These are phyloP conservation scores for Beta lomatogona DNA, from an alignment of 179 eudicot genomes.

Conservation along the genomic window DNA sequence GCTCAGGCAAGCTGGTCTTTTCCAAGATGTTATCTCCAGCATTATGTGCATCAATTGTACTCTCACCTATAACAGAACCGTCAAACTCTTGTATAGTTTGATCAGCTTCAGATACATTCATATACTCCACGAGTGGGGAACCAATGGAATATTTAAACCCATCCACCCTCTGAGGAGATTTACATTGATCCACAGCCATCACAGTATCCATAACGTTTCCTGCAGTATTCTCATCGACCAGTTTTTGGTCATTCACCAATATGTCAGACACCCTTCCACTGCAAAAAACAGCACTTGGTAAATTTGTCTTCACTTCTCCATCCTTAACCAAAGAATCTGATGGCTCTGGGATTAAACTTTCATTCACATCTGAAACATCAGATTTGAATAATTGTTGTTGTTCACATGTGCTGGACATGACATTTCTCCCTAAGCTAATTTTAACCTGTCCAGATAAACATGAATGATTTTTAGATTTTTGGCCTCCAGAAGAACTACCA, in stretches of 20 bases:
- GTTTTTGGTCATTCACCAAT: constrained; percentile 31
- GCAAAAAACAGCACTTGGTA: constrained; percentile 20
- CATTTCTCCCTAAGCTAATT: constrained; percentile 28
- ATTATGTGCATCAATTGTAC: constrained; percentile 35
- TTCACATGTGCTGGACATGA: constrained; percentile 21
- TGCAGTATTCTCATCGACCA: constrained; percentile 16
- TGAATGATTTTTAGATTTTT: background rate
- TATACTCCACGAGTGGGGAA: constrained; percentile 40
- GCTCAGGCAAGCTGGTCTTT: constrained; percentile 56
- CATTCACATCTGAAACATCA: constrained; percentile 32
- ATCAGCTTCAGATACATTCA: constrained; percentile 44
- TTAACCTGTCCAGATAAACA: constrained; percentile 36
- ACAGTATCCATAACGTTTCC: constrained; percentile 25
- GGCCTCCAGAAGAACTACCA: constrained; percentile 28
- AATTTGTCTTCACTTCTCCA: constrained; percentile 17
- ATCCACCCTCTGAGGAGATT: constrained; percentile 30
- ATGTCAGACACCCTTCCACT: constrained; percentile 23
- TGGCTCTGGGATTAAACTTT: constrained; percentile 27
- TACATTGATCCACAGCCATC: constrained; percentile 29
- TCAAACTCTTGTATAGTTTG: constrained; percentile 62
- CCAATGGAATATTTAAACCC: constrained; percentile 31
- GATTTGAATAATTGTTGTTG: constrained; percentile 23
- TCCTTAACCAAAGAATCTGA: constrained; percentile 28
- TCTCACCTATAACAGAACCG: constrained; percentile 48
- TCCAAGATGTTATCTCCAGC: constrained; percentile 38